phyloP scores from a whole-genome alignment of 768 basidiomycete species.

The Boletus sp. region DNA sequence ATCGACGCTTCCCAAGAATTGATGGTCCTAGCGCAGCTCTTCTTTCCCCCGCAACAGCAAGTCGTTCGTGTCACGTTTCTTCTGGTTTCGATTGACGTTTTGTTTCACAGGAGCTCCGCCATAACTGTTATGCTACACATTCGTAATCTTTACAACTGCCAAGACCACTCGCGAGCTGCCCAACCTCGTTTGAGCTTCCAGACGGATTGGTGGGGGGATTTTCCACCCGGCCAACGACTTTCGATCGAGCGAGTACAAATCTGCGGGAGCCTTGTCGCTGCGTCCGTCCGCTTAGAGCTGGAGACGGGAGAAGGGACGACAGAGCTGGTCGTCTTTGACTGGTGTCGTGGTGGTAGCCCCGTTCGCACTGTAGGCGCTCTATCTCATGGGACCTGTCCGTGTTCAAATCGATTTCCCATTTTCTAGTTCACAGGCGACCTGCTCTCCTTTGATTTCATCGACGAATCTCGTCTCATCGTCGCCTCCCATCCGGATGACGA shows the following conservation, averaged over 20 bases:
- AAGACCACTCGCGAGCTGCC: slow-evolving; percentile 47
- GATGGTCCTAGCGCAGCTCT: slow-evolving; percentile 32
- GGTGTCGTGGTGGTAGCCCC: slow-evolving; percentile 28
- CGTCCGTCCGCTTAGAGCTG: slow-evolving; percentile 29
- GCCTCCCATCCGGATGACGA: slow-evolving; percentile 34
- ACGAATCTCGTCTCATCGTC: slow-evolving; percentile 26
- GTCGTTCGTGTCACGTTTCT: background rate
- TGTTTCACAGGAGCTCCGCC: slow-evolving; percentile 23
- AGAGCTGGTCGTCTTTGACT: slow-evolving; percentile 30
- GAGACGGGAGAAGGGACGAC: slow-evolving; percentile 34
- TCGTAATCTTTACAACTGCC: slow-evolving; percentile 54
- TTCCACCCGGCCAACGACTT: slow-evolving; percentile 33
- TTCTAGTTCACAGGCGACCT: slow-evolving; percentile 28
- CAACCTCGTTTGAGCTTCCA: slow-evolving; percentile 29
- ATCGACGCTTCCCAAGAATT: slow-evolving; percentile 32
- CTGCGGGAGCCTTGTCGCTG: slow-evolving; percentile 24
- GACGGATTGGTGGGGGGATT: slow-evolving; percentile 36
- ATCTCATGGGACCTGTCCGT: background rate
- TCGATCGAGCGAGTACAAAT: slow-evolving; percentile 31
- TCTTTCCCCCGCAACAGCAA: slow-evolving; percentile 29
- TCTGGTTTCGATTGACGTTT: background rate
- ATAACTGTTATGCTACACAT: slow-evolving; percentile 42
- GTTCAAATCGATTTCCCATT: background rate
- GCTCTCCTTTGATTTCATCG: slow-evolving; percentile 32
- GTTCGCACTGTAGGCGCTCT: slow-evolving; percentile 25